Evolutionary conservation across 2,329 filamentous ascomycete species (phyloP), one percentile per base, ranked within the genome.

Genomic region (Colletotrichum spinosum): DNA sequence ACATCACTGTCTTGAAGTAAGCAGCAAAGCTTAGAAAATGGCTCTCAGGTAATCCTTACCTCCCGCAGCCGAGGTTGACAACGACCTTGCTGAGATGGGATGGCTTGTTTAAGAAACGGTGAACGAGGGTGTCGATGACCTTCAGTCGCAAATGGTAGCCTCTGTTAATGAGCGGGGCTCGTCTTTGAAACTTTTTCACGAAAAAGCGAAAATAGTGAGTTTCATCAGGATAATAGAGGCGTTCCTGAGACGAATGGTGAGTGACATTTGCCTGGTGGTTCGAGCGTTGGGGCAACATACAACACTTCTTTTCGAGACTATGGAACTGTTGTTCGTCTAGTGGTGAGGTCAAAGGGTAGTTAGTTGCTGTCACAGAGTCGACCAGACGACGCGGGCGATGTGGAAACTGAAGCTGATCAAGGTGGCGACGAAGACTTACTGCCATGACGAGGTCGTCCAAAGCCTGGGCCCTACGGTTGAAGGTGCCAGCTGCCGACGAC

Each of bases 251-350:
- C 13, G 15, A 25, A 25, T 25, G 25, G 9, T 49, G 25, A 50
- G 17, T 17, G 10, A 38, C n/a, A 38, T 37, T 4, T 42, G 38
- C 38, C 15, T 10, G 15, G 15, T 10, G n/a, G 7, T 17, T 34
- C 38, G 13, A 7, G 35, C 42, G 34, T 6, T 17, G 13, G 13
- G 9, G 13, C 6, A 45, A 45, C 63, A 48, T 74, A 97, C 94
- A n/a, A 97, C 94, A 72, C 93, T 96, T 70, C 94, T 84, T 76
- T 97, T 97, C 12, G 94, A 97, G 13, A 94, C 90, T 70, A 97
- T 97, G 73, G 92, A 97, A 78, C 92, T 95, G 75, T 90, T 94
- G 76, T 97, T 97, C 63, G 94, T 97, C 87, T 92, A 33, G 63
- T 39, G 55, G 41, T 51, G 37, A 48, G 54, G 44, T 17, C n/a